These are phyloP conservation scores for Aspergillus eucalypticola DNA, from an alignment of 2,329 filamentous ascomycete species.

Conservation along the genomic window DNA sequence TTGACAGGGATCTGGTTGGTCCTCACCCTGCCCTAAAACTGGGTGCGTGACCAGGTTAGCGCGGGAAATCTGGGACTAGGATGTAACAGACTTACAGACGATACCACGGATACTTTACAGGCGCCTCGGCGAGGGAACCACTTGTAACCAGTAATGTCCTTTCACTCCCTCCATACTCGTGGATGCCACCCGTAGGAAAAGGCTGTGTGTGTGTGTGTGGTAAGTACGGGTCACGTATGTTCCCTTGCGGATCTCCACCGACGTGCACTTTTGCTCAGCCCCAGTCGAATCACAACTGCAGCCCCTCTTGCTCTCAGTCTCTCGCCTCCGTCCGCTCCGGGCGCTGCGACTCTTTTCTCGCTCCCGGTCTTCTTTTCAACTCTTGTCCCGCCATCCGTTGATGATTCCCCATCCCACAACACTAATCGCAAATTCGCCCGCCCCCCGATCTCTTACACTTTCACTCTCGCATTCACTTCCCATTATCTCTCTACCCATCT, in stretches of 20 bases:
- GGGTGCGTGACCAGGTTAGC: conserved; percentile 25
- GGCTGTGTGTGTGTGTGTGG: background rate
- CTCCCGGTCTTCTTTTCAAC: conserved; percentile 26
- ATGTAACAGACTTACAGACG: conserved; percentile 14
- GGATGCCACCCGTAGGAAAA: background rate
- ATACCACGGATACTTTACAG: background rate
- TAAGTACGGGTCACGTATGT: conserved; percentile 13
- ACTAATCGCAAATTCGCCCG: conserved; percentile 20
- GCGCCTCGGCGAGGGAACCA: background rate
- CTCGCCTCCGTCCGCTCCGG: conserved; percentile 29
- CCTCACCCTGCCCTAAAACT: conserved; percentile 18
- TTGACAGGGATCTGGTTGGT: conserved; percentile 21
- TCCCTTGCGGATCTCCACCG: conserved; percentile 22
- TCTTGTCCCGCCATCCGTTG: conserved; percentile 28
- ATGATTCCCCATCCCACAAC: conserved; percentile 28
- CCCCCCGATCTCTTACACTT: conserved; percentile 2
- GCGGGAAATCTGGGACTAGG: conserved; percentile 14
- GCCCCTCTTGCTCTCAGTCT: conserved; percentile 27
- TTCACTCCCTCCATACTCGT: background rate
- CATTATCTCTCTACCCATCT: background rate
- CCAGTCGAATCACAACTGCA: conserved; percentile 26
- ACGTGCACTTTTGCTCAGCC: conserved; percentile 27
- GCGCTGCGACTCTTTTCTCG: conserved; percentile 19
- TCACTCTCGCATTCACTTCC: conserved; percentile 17
- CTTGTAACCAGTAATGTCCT: too few species aligned